Evolutionary conservation across 805 yeast genomes (phyloP), one percentile per base, ranked within the genome.

Genomic region (Hanseniaspora pseudoguilliermondii): DNA sequence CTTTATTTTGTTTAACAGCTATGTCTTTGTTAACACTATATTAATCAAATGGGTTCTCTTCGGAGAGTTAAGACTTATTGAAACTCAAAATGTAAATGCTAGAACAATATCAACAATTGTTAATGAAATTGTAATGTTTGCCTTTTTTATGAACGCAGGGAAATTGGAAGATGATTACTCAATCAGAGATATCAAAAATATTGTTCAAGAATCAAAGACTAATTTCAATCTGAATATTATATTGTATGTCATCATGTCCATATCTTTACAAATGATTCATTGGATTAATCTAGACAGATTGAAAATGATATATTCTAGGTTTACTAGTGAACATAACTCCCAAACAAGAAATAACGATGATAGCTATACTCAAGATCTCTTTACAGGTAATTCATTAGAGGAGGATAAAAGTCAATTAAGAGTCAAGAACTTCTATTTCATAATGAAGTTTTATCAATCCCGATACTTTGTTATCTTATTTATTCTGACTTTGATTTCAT

Each of bases 61-160:
- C 71, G 96, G 96, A 0, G 81, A 80, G 57, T 70, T 91, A 53
- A 73, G 95, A 57, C 69, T 81, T 16, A 75, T 85, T 36, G 98
- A 91, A 65, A 68, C 76, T 54, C 95, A 90, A 61, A 90, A 84
- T 64, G 74, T 80, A 52, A 78, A 75, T 65, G 95, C 78, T 65
- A 75, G 81, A 65, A 74, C 79, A 52, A 85, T 83, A 75, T 80
- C 71, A 55, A 76, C 86, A 2, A 71, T 84, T 21, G 79, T 86
- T 42, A 81, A 81, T 61, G 75, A 84, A 55, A 65, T 87, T 51
- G 68, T 84, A 63, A 75, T 81, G 47, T 44, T 52, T 5, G 15
- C 66, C 79, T 18, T 75, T 82, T 0, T 73, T 78, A 66, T 79
- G 80, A 64, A 69, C 74, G 36, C 76, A 73, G 53, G 78, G 74